These are phyloP conservation scores for Geosmithia flava DNA, from an alignment of 2,329 filamentous ascomycete species.

Conservation along the genomic window DNA sequence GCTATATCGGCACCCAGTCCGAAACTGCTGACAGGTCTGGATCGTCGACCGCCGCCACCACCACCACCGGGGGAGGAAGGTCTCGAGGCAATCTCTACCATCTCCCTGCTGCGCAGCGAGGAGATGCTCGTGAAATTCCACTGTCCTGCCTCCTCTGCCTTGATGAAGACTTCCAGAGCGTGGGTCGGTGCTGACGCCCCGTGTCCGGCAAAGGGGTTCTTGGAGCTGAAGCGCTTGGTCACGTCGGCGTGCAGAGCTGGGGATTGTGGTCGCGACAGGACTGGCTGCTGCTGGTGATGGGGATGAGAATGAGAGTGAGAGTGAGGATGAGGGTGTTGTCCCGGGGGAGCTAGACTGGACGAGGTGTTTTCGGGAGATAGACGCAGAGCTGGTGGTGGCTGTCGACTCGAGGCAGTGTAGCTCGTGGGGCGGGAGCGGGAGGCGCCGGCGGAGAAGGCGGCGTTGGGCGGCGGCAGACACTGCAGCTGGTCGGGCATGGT, in stretches of 20 bases:
- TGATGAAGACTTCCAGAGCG: conserved; percentile 48
- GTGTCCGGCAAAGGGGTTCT: conserved; percentile 39
- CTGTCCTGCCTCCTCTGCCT: conserved; percentile 33
- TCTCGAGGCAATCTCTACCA: background rate
- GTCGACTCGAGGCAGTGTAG: conserved; percentile 2
- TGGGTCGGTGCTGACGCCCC: conserved; percentile 27
- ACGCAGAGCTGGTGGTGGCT: conserved; percentile 4
- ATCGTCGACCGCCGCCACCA: conserved; percentile 10
- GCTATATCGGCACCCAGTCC: conserved; percentile 41
- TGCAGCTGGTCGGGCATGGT: conserved; percentile 72
- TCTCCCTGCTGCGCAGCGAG: conserved; percentile 10
- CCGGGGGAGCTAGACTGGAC: conserved; percentile 9
- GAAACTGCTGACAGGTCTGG: conserved; percentile 42
- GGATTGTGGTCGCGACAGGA: background rate
- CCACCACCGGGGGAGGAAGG: background rate
- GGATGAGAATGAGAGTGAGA: conserved; percentile 11
- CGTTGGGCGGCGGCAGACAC: conserved; percentile 52
- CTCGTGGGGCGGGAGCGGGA: conserved; percentile 16
- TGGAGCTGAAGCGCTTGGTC: conserved; percentile 41
- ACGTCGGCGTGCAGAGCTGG: background rate
- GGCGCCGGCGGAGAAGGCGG: conserved; percentile 11
- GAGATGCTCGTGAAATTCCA: conserved; percentile 45
- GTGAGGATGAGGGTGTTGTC: conserved; percentile 13
- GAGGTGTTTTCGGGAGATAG: conserved; percentile 6
- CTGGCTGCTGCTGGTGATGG: no score